These are phyloP conservation scores for Lophiotrema nucula DNA, from an alignment of 495 filamentous ascomycete species.

Conservation along the genomic window DNA sequence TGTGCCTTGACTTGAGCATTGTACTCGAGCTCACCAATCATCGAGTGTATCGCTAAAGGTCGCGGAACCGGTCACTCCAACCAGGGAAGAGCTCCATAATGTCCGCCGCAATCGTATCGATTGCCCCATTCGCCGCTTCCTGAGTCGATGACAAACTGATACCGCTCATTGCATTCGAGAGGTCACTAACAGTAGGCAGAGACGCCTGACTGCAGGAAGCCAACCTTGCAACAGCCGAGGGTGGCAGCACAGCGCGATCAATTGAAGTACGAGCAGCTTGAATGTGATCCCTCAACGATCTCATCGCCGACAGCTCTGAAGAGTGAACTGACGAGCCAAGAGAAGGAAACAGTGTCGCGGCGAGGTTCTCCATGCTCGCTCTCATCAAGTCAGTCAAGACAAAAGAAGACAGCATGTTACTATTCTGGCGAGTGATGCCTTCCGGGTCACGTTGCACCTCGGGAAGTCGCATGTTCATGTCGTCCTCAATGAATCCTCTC, in stretches of 20 bases:
- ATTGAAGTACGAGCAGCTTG: not conserved
- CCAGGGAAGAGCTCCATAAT: not conserved
- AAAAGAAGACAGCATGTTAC: not conserved
- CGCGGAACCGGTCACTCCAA: no score
- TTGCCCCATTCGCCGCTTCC: not conserved
- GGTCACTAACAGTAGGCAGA: conserved; percentile 7
- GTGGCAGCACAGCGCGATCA: not conserved
- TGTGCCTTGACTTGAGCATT: no score
- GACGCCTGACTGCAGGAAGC: not conserved
- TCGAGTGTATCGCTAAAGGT: no score
- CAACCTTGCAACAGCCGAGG: not conserved
- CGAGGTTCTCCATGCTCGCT: conserved; percentile 1
- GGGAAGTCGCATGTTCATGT: conserved; percentile 15
- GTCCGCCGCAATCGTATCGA: conserved; percentile 5
- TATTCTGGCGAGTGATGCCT: not conserved
- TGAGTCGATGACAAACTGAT: conserved; percentile 10
- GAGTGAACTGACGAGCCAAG: conserved; percentile 11
- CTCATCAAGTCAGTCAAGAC: not conserved
- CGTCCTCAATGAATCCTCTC: conserved; percentile 12
- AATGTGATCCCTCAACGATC: not conserved
- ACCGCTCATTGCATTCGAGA: conserved; percentile 13
- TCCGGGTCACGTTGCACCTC: not conserved
- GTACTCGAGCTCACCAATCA: no score
- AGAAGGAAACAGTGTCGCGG: conserved; percentile 1
- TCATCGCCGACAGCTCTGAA: conserved; percentile 12